Base-by-base conservation (phyloP, 441 rosid genomes). In the Corymbia calophylla region DNA sequence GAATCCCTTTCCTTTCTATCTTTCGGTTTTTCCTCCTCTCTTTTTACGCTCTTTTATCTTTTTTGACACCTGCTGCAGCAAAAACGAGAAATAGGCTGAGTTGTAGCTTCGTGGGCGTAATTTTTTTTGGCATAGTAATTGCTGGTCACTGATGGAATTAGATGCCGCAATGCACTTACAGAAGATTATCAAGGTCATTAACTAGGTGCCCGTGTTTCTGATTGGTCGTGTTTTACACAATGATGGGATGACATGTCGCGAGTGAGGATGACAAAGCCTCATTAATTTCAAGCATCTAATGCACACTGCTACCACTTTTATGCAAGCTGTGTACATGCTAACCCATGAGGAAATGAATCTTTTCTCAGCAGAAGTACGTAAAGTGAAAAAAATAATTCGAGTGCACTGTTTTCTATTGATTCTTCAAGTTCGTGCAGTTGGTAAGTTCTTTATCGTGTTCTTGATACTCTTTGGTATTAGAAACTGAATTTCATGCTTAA, bases 41-140 rank as follows among this genome's bases (percentile, higher is more conserved):
- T 31, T 32, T 66, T 31, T 66, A 17, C 21, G 17, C 0, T 8
- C 0, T 66, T 31, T 5, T 31, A 66, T 0, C 44, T 77, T 6
- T 23, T 25, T 77, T 6, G 47, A 21, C 84, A 4, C n/a, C 17
- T 23, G n/a, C 77, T 66, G 77, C 77, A 39, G 51, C 51, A 77
- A 77, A 12, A 77, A 44, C 12, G 84, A 77, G 84, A 23, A 77
- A 7, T 25, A n/a, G 51, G 84, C n/a, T 12, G 53, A 44, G 18
- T 47, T 6, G 84, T 77, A 23, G 53, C 51, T 44, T 44, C 53
- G 7, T 23, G 84, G 51, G 51, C 84, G 84, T 21, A 23, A 77
- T 11, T 70, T 19, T 35, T 19, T 19, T 19, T 10, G 27, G 84
- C 5, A 77, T 44, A 5, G 29, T 21, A 77, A 39, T 77, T 19